Evolutionary conservation across 1,284 basidiomycete genomes (phyloP).

Genomic region (Leccinum griseonigrum): DNA sequence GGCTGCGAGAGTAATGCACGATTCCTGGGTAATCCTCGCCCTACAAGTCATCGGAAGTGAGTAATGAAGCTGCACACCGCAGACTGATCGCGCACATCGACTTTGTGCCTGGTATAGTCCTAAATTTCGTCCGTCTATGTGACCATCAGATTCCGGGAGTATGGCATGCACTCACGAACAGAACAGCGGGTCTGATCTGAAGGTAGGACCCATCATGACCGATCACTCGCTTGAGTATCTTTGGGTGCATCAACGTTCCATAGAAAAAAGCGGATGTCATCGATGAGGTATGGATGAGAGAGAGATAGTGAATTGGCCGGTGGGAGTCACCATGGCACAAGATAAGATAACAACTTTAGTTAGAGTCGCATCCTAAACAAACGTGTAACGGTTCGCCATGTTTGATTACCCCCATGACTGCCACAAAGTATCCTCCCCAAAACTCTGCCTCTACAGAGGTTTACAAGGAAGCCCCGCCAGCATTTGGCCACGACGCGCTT

Average conservation of each 20-base stretch:
- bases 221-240: conserved; percentile 64
- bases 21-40: conserved; percentile 79
- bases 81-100: conserved; percentile 36
- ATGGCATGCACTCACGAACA: conserved; percentile 38
- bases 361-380: not conserved
- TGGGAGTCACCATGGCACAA: not conserved
- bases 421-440: not conserved
- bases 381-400: not conserved
- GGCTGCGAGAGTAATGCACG: conserved; percentile 51
- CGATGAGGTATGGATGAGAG: conserved; percentile 1
- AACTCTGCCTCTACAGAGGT: conserved; percentile 11
- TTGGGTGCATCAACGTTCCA: conserved; percentile 77
- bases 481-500: conserved; percentile 53
- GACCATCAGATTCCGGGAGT: conserved; percentile 1
- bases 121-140: conserved; percentile 26
- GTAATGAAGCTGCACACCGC: not conserved
- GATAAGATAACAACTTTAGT: not conserved
- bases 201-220: conserved; percentile 55
- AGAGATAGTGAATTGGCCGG: not conserved
- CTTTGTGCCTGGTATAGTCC: conserved; percentile 77
- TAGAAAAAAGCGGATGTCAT: conserved; percentile 75
- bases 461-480: conserved; percentile 33
- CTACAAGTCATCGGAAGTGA: conserved; percentile 34
- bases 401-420: conserved; percentile 12
- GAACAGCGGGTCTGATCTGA: conserved; percentile 52